These are phyloP conservation scores for Yamadazyma tumulicola DNA, from an alignment of 805 yeast genomes.

Conservation along the genomic window DNA sequence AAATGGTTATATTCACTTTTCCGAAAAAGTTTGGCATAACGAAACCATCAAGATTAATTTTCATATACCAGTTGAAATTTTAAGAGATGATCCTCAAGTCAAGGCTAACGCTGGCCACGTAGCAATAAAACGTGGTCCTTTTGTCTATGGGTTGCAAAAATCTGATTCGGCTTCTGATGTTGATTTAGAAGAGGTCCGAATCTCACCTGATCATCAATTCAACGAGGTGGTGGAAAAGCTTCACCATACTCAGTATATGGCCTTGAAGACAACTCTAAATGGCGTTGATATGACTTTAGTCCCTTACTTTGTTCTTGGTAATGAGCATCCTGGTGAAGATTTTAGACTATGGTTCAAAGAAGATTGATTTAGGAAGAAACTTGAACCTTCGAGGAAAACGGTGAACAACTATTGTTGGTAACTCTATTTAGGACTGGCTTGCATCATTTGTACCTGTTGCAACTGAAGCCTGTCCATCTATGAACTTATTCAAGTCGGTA, in stretches of 20 bases:
- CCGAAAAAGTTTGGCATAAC: slow-evolving; percentile 6
- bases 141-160: slow-evolving; percentile 15
- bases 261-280: slow-evolving; percentile 8
- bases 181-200: slow-evolving; percentile 10
- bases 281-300: slow-evolving; percentile 11
- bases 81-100: slow-evolving; percentile 15
- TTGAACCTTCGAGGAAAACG: too few relatives aligned
- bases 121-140: slow-evolving; percentile 19
- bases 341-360: slow-evolving; percentile 19
- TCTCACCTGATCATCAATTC: slow-evolving; percentile 8
- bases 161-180: slow-evolving; percentile 10
- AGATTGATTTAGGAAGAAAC: too few relatives aligned
- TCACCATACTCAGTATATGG: slow-evolving; percentile 9
- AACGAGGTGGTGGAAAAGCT: slow-evolving; percentile 1
- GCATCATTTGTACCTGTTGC: too few relatives aligned
- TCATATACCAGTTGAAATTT: slow-evolving; percentile 11
- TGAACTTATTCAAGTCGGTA: slow-evolving; percentile 35
- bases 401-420: too few relatives aligned
- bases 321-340: slow-evolving; percentile 18
- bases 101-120: slow-evolving; percentile 15
- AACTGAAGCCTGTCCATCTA: too few relatives aligned
- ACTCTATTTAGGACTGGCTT: too few relatives aligned
- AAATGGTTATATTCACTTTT: slow-evolving; percentile 12
- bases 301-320: slow-evolving; percentile 18
- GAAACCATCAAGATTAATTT: slow-evolving; percentile 7